Base-by-base conservation (phyloP, 192 early-diverging fungal genomes). In the Entomortierella chlamydospora region DNA sequence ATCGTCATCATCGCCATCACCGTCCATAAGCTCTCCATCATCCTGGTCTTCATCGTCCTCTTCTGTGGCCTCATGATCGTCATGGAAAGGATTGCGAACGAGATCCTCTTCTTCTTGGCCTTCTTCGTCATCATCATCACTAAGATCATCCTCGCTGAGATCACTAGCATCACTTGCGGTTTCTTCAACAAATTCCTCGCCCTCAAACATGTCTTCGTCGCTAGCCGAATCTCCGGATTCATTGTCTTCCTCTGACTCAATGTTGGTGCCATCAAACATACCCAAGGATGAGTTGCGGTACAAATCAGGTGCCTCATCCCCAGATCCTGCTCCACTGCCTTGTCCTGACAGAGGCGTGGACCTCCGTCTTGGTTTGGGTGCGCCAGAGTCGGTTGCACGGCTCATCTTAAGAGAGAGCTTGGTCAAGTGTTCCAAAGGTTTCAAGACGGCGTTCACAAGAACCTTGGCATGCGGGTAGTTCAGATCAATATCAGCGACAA, bases 351-450 rank as follows among this genome's bases (percentile, higher is more conserved):
- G 45, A 6, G 81, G 84, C 25, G 86, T 88, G 2, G 90, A 88
- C 28, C 54, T 60, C 30, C 83, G 83, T 50, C 78, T 72, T 2
- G 62, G 66, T 26, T 62, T 73, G 20, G 78, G 60, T 34, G 80
- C 64, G 78, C 85, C 20, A 60, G 85, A 80, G 37, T 91, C 90
- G 2, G 86, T 84, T 23, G 88, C 86, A 34, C 89, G 90, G 39
- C 92, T 94, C 45, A 96, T 85, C 80, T 92, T 94, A 60, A 96
- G 92, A 9, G 98, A 96, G 4, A 94, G 65, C 65, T 96, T 95
- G n/a, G 97, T 92, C 52, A 99, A 84, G 25, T 88, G 87, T 70
- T 98, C 97, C 31, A 98, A 84, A 12, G 97, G 98, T 42, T 93
- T 92, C 53, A 98, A 68, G 63, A 99, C 85, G 5, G 91, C 72